Evolutionary conservation across 1,139 yeast genomes (phyloP).

Genomic region (Arxiozyma slooffiae): DNA sequence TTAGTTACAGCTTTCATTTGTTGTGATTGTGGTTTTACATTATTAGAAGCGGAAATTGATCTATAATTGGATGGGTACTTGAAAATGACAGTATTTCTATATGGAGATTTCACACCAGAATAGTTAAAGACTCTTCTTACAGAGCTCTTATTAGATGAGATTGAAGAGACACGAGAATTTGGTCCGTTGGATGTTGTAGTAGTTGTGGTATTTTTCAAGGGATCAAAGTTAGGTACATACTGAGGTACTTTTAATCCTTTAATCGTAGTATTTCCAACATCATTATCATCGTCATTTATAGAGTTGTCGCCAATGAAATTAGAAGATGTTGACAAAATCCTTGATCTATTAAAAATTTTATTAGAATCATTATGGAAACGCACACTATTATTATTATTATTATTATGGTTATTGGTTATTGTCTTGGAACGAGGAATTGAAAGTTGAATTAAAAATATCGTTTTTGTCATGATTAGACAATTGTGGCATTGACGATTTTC

Average conservation of each 20-base stretch:
- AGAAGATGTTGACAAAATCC: constrained; percentile 5
- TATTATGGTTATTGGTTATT: no score
- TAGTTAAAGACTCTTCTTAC: constrained; percentile 45
- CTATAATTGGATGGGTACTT: constrained; percentile 14
- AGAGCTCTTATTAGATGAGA: constrained; percentile 9
- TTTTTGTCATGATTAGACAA: neutral
- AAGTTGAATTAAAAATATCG: constrained; percentile 8
- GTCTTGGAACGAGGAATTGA: constrained; percentile 15
- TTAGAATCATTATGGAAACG: neutral
- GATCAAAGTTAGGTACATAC: constrained; percentile 31
- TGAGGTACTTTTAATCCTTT: constrained; percentile 25
- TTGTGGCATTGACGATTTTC: constrained; percentile 23
- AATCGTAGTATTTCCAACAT: constrained; percentile 7
- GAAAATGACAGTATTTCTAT: constrained; percentile 37
- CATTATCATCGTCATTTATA: neutral
- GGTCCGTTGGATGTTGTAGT: neutral
- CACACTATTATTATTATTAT: constrained; percentile 5
- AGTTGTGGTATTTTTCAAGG: constrained; percentile 6
- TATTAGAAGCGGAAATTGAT: neutral
- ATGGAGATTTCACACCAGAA: constrained; percentile 57
- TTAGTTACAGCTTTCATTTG: neutral
- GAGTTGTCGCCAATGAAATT: neutral
- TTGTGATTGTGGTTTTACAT: constrained; percentile 8
- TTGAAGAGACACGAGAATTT: constrained; percentile 3
- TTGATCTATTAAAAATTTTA: constrained; percentile 9